These are phyloP conservation scores for Inga laurina DNA, from an alignment of 306 rosid genomes.

Conservation along the genomic window DNA sequence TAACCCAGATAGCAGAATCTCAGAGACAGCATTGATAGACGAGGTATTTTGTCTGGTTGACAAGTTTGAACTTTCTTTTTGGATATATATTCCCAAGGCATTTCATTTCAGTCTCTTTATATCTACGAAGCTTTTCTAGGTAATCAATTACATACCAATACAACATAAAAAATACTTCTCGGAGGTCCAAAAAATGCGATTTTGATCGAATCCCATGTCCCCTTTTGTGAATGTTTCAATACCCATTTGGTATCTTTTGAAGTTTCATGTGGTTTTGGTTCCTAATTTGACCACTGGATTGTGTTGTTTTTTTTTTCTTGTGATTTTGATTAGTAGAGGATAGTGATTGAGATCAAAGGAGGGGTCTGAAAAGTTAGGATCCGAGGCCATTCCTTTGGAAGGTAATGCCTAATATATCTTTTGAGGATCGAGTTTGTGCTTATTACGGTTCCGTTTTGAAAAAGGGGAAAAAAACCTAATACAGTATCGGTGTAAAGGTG, in stretches of 20 bases:
- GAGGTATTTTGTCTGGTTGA: constrained; percentile 40
- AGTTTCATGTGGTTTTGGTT: background rate
- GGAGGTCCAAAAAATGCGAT: constrained; percentile 38
- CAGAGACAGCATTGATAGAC: constrained; percentile 27
- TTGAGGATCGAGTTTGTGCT: constrained; percentile 50
- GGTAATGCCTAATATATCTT: constrained; percentile 39
- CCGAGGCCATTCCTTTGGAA: constrained; percentile 73
- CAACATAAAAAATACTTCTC: constrained; percentile 27
- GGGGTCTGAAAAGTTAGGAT: constrained; percentile 70
- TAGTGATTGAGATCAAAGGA: constrained; percentile 44
- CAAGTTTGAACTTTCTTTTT: constrained; percentile 26
- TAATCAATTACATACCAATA: constrained; percentile 27
- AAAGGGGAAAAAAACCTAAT: constrained; percentile 6
- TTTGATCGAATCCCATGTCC: constrained; percentile 40
- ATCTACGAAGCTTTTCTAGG: constrained; percentile 41
- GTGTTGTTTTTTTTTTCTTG: background rate
- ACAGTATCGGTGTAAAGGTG: constrained; percentile 48
- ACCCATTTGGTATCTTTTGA: constrained; percentile 29
- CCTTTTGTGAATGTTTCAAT: constrained; percentile 29
- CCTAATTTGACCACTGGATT: constrained; percentile 30
- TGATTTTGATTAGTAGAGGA: constrained; percentile 41
- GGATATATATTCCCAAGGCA: constrained; percentile 40
- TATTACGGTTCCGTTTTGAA: constrained; percentile 54
- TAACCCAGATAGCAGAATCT: constrained; percentile 35
- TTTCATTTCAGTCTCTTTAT: constrained; percentile 2